Evolutionary conservation across 805 yeast species (phyloP), one percentile per base, ranked within the genome.

Genomic region (Ogataea nitratoaversa): DNA sequence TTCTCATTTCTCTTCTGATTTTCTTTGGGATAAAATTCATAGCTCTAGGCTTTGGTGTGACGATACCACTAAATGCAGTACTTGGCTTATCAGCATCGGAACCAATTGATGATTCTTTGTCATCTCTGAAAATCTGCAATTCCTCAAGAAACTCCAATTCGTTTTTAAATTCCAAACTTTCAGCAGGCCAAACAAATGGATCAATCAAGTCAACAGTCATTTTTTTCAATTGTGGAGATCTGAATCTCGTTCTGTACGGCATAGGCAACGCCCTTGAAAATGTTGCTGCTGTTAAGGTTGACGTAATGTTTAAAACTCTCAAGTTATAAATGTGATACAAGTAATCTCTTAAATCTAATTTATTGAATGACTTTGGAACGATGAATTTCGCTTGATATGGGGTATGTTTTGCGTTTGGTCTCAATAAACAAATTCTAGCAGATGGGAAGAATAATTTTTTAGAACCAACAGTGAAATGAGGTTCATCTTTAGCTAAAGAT

Each of bases 171-270:
- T 49, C 67, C 54, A 54, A 53, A n/a, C 59, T 53, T 33, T 67
- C 71, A 29, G 75, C 82, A 4, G 99, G 99, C 96, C 97, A 93
- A 34, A 93, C 74, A 59, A 93, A 93, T 19, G 99, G 99, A 50
- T 91, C 88, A 42, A 79, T 81, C 91, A 93, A 84, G 53, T 90
- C 98, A 38, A 93, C 84, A 18, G 96, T 91, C 98, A 93, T 93
- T 65, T 89, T 90, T 70, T 93, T 93, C 49, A 78, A 75, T 66
- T 88, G 96, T 1, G 90, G 80, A 7, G 72, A 69, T 65, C 95
- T 77, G 66, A 74, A 78, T 59, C 96, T 79, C 14, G 88, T 82
- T 44, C 74, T 64, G 33, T 72, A 70, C 14, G 72, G 71, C 51
- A 71, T 71, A 38, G 80, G 81, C 45, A 66, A 52, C 17, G 70